A percentile compares a stretch with the other conserved stretches of the same genome.
Evolutionary conservation across 2,329 filamentous ascomycete genomes (phyloP).

Genomic region (Aspergillus tanneri): DNA sequence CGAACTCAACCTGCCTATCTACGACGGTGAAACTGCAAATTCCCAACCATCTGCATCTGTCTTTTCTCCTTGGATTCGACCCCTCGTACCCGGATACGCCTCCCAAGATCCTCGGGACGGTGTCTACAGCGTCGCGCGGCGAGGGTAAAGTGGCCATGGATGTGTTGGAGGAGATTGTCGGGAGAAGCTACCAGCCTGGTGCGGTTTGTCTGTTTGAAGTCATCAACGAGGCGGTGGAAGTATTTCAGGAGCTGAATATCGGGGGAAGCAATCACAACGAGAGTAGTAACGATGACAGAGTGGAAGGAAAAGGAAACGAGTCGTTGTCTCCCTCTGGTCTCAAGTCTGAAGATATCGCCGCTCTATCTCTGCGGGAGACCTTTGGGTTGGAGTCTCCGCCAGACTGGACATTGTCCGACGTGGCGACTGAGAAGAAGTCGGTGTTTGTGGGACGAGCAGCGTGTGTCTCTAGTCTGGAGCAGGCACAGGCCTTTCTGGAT

Average conservation of each 20-base stretch:
- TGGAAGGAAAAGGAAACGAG: constrained; percentile 14
- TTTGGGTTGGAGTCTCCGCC: constrained; percentile 45
- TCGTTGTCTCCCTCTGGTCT: constrained; percentile 3
- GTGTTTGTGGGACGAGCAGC: constrained; percentile 80
- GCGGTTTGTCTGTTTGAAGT: constrained; percentile 87
- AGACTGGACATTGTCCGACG: constrained; percentile 71
- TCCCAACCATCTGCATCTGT: constrained; percentile 55
- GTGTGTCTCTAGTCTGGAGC: constrained; percentile 63
- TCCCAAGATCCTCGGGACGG: constrained; percentile 72
- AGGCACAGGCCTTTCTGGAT: constrained; percentile 69
- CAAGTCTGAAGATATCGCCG: constrained; percentile 24
- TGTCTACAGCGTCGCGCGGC: constrained; percentile 71
- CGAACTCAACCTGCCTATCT: constrained; percentile 25
- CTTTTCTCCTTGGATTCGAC: constrained; percentile 65
- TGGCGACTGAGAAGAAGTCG: constrained; percentile 78
- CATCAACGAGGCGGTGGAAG: constrained; percentile 63
- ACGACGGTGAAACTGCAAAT: constrained; percentile 62
- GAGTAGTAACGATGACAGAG: constrained; percentile 25
- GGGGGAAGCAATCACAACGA: constrained; percentile 19
- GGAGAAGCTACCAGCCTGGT: constrained; percentile 67
- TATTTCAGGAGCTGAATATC: constrained; percentile 57
- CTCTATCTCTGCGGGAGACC: constrained; percentile 29
- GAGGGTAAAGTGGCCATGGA: constrained; percentile 70
- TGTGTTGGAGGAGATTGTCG: constrained; percentile 66
- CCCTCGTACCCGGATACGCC: constrained; percentile 70